Evolutionary conservation across 2,329 filamentous ascomycete genomes (phyloP).

Genomic region (Aspergillus caelatus): DNA sequence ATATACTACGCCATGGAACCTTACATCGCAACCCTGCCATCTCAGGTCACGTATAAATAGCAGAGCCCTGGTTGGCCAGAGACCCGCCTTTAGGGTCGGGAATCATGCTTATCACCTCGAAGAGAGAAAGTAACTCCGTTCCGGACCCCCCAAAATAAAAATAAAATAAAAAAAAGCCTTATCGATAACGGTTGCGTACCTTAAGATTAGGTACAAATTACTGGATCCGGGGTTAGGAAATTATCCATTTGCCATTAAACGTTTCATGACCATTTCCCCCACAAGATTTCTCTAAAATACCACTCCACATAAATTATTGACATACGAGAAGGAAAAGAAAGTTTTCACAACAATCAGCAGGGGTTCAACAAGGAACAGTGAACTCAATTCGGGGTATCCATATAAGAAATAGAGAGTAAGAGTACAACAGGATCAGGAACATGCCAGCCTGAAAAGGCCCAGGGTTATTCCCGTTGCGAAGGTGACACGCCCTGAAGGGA

Average conservation of each 20-base stretch:
- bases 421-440: slow-evolving; percentile 16
- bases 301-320: neutral
- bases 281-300: neutral
- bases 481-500: neutral
- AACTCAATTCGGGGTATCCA: slow-evolving; percentile 15
- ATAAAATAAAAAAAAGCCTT: neutral
- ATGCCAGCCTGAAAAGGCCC: slow-evolving; percentile 1
- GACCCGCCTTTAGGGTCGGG: neutral
- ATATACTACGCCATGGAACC: neutral
- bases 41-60: neutral
- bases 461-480: neutral
- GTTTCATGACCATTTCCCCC: neutral
- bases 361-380: slow-evolving; percentile 11
- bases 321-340: slow-evolving; percentile 8
- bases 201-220: neutral
- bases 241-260: neutral
- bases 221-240: no score
- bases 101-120: neutral
- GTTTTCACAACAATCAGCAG: slow-evolving; percentile 4
- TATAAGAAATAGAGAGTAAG: slow-evolving; percentile 12
- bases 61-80: neutral
- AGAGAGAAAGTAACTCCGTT: neutral
- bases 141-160: neutral
- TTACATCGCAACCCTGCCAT: neutral
- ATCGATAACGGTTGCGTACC: neutral